phyloP scores from a whole-genome alignment of 1,284 basidiomycete species.

The Cutaneotrichosporon sp. region DNA sequence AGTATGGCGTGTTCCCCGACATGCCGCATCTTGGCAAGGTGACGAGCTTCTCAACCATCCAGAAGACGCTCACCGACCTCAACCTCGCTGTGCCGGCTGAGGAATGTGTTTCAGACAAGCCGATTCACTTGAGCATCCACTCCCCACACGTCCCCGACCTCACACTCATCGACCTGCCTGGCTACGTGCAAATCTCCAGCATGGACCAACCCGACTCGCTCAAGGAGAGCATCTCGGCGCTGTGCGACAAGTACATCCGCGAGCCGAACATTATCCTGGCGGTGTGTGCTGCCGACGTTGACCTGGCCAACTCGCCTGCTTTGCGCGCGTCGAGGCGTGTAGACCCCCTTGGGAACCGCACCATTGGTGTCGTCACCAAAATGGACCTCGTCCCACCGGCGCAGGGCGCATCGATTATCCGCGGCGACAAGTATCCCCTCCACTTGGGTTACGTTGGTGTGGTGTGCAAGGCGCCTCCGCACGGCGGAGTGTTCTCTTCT shows the following conservation, averaged over 20 bases:
- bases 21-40: conserved; percentile 67
- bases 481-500: conserved; percentile 45
- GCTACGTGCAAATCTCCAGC: conserved; percentile 92
- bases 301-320: conserved; percentile 96
- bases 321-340: conserved; percentile 87
- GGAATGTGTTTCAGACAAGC: conserved; percentile 87
- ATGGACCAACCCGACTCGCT: conserved; percentile 93
- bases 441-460: conserved; percentile 97
- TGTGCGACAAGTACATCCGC: conserved; percentile 95
- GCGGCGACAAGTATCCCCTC: conserved; percentile 92
- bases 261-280: conserved; percentile 98
- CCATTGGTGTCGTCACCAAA: conserved; percentile 97
- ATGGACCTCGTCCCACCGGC: conserved; percentile 93
- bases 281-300: conserved; percentile 96
- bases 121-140: conserved; percentile 94
- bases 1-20: conserved; percentile 92
- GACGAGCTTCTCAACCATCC: conserved; percentile 81
- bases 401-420: conserved; percentile 72
- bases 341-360: conserved; percentile 88
- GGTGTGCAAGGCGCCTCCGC: conserved; percentile 67
- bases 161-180: conserved; percentile 93
- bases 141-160: conserved; percentile 94
- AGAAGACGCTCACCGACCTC: conserved; percentile 87
- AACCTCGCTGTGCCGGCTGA: conserved; percentile 86
- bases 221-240: conserved; percentile 80